phyloP scores from a whole-genome alignment of 768 basidiomycete species.

The Agaricus subrufescens region DNA sequence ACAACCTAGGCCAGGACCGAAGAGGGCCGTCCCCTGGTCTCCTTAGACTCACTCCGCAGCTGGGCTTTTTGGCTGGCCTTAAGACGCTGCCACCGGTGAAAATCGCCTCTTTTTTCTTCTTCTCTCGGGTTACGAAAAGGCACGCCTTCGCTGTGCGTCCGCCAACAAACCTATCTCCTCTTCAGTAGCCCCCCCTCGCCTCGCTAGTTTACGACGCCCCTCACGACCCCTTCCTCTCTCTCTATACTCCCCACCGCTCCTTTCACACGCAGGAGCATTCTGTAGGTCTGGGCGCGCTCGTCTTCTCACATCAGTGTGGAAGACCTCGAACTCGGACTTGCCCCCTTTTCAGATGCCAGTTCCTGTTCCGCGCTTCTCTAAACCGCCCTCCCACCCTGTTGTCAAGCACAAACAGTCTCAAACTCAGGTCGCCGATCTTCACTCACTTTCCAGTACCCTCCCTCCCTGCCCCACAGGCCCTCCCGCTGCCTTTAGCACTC shows the following conservation, averaged over 20 bases:
- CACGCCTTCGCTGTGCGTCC: constrained; percentile 93
- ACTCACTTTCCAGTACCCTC: constrained; percentile 51
- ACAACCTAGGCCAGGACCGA: constrained; percentile 39
- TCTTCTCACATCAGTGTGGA: constrained; percentile 38
- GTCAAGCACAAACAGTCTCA: constrained; percentile 52
- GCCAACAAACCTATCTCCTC: constrained; percentile 42
- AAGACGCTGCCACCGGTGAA: constrained; percentile 13
- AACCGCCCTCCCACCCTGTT: constrained; percentile 58
- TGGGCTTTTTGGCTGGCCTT: constrained; percentile 21
- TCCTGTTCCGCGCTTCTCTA: constrained; percentile 64
- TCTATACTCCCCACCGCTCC: constrained; percentile 29
- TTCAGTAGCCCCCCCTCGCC: constrained; percentile 30
- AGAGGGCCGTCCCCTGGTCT: constrained; percentile 32
- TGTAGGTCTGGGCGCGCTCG: constrained; percentile 37
- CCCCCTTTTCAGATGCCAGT: constrained; percentile 75
- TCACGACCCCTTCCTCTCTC: constrained; percentile 56
- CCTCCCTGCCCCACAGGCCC: constrained; percentile 57
- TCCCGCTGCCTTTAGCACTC: constrained; percentile 59
- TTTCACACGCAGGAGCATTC: constrained; percentile 32
- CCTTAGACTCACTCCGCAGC: constrained; percentile 22
- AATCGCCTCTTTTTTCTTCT: constrained; percentile 24
- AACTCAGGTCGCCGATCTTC: constrained; percentile 39
- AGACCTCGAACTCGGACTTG: constrained; percentile 39
- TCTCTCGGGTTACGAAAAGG: constrained; percentile 52
- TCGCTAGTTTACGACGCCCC: constrained; percentile 56